Base-by-base conservation (phyloP, 108 stramenopile species). In the Nitzschia palea region DNA sequence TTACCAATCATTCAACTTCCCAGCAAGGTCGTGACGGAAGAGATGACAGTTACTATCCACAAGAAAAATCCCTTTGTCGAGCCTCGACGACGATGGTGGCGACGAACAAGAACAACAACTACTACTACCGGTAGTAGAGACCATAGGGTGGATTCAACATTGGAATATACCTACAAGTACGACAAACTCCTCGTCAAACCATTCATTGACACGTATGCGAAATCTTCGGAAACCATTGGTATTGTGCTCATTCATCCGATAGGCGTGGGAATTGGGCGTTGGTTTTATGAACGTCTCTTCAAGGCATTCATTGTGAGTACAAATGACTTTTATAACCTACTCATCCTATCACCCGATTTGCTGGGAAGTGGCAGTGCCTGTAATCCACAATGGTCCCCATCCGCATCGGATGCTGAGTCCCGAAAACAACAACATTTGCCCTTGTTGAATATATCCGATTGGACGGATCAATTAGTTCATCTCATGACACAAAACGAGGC, bases 201-300 rank as follows among this genome's bases (percentile, higher is more conserved):
- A 4, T 20, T 20, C 47, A 4, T 48, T 4, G 18, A 48, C 4
- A 5, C 47, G 22, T 20, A 48, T 18, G 4, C 47, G 9, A 4
- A 12, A 10, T 18, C 8, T n/a, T 20, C 9, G 5, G n/a, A 20
- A n/a, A 48, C 56, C 32, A 85, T 67, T n/a, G 82, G 66, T 27
- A 59, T 86, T 20, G 56, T 86, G 23, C 34, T 86, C 12, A 76
- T 86, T 33, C 85, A 83, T 66, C 85, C 85, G 14, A 83, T 86
- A 31, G 85, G 85, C 22, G 82, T 86, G 6, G 85, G 85, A 9
- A 86, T 86, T 48, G 70, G 71, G 3, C 55, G 67, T 54, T 86
- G 85, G 85, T 83, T 77, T 40, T 82, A 86, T 56, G 69, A 86
- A 68, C 72, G 85, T n/a, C 55, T 83, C 27, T 55, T 83, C 37